Evolutionary conservation across 352 stramenopile genomes (phyloP).

Genomic region (Phytopythium montanum): DNA sequence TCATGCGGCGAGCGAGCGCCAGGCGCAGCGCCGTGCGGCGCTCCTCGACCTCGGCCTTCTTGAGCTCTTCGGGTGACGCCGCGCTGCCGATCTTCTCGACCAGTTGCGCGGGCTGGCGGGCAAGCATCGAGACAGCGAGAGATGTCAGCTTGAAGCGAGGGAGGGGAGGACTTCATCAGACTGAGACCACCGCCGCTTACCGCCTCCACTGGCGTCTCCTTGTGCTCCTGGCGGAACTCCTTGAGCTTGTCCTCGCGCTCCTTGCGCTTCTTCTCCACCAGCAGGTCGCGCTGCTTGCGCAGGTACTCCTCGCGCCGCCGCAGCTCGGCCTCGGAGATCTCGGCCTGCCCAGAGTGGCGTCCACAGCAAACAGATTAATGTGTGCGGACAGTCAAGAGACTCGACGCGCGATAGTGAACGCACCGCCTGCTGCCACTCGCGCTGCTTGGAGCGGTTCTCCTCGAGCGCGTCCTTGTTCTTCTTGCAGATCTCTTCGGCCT

Average conservation of each 20-base stretch:
- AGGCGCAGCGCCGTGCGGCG: slow-evolving; percentile 65
- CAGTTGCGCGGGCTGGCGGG: slow-evolving; percentile 37
- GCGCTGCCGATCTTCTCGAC: slow-evolving; percentile 63
- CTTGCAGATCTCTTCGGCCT: slow-evolving; percentile 68
- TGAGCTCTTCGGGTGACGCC: slow-evolving; percentile 43
- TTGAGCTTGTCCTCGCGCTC: slow-evolving; percentile 71
- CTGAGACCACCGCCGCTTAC: slow-evolving; percentile 14
- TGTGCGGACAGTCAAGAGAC: background rate
- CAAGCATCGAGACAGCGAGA: background rate
- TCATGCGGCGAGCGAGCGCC: slow-evolving; percentile 73
- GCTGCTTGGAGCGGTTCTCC: slow-evolving; percentile 64
- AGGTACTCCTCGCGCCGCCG: slow-evolving; percentile 77
- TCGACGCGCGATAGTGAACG: background rate
- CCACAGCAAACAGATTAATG: background rate
- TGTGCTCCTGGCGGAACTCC: slow-evolving; percentile 72
- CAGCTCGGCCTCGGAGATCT: slow-evolving; percentile 67
- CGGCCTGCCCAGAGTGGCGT: slow-evolving; percentile 19
- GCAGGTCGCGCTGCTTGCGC: slow-evolving; percentile 64
- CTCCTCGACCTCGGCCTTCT: slow-evolving; percentile 64
- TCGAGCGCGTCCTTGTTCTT: slow-evolving; percentile 73
- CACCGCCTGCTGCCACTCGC: slow-evolving; percentile 51
- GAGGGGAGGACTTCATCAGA: background rate
- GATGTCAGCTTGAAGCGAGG: background rate
- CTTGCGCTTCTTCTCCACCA: slow-evolving; percentile 82
- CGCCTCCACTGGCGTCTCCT: slow-evolving; percentile 51